Base-by-base conservation (phyloP, 768 basidiomycete genomes). In the Lentinula boryana region DNA sequence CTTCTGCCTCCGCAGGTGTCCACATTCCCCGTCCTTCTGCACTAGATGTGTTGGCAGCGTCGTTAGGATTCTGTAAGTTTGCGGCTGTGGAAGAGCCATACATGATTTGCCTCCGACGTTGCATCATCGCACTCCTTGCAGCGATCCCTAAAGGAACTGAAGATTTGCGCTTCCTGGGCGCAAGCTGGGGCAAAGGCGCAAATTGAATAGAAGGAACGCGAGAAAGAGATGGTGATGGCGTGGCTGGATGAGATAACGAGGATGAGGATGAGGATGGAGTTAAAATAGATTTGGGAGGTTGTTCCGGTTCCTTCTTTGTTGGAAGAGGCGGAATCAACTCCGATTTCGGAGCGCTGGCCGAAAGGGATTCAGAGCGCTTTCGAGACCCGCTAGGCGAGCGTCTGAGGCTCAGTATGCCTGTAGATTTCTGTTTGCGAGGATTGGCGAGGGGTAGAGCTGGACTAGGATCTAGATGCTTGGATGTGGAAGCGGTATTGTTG, bases 131-230 rank as follows among this genome's bases (percentile, higher is more conserved):
- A 10, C 72, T 71, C 6, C 80, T 78, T 1, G 79, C 83, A 35
- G 84, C 78, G 62, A 84, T 79, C 4, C 85, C 85, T 3, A 86
- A 70, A 5, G 85, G 85, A 4, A 75, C 72, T 40, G 74, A 68
- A 5, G 77, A 82, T 21, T 79, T 76, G 49, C 80, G 78, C 64
- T 78, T 79, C 21, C 78, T 75, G 2, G 81, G 80, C 18, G 76
- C 81, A 1, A 79, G 68, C 60, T 80, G 74, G 1, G 85, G 85
- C 23, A 87, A 71, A 0, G 85, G 85, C 1, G 85, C 85, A 58
- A 87, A 87, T 63, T 75, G 80, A 48, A 87, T 78, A 16, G 55
- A 56, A 3, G 36, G 55, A 41, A 40, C 21, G 6, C 55, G 55
- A 1, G 36, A 40, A 18, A 54, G 73, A 78, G 40, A n/a, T 18